Conservation (phyloP, 2,329 filamentous ascomycete species). For the Spiromastix sp. region DNA sequence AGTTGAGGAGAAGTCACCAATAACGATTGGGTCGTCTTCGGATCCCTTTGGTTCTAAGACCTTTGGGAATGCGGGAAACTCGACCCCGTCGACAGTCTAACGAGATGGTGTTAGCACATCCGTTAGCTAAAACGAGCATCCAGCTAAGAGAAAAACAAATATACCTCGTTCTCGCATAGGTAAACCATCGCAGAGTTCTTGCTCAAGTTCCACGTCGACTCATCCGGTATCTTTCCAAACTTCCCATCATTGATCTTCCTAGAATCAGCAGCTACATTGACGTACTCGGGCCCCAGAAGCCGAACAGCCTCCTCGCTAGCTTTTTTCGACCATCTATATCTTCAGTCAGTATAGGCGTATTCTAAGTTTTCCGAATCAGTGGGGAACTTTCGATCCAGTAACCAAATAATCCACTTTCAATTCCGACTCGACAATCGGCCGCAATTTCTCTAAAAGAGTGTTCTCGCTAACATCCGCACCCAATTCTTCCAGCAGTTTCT, state of each 20-base stretch:
- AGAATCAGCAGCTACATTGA: constrained; percentile 67
- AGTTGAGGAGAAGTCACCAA: constrained; percentile 91
- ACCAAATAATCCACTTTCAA: constrained; percentile 82
- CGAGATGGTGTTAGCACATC: no score
- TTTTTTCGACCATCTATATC: constrained; percentile 92
- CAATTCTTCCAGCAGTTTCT: constrained; percentile 48
- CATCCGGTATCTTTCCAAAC: constrained; percentile 72
- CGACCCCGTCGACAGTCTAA: constrained; percentile 77
- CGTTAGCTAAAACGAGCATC: no score
- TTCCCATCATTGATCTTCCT: constrained; percentile 60
- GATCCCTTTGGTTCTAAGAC: constrained; percentile 48
- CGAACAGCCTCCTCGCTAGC: constrained; percentile 73
- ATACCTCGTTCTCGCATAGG: constrained; percentile 91
- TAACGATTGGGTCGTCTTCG: constrained; percentile 62
- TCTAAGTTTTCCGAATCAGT: no score
- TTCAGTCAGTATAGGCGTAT: no score
- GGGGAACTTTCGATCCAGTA: constrained; percentile 73
- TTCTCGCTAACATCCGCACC: constrained; percentile 43
- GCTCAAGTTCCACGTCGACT: constrained; percentile 64
- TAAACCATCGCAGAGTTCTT: constrained; percentile 63
- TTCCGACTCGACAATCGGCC: constrained; percentile 55
- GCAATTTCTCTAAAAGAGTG: constrained; percentile 49
- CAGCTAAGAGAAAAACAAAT: no score
- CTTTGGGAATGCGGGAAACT: constrained; percentile 67
- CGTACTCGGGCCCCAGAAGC: constrained; percentile 61